Conservation (phyloP, 148 eudicot genomes). For the Silene uniflora region DNA sequence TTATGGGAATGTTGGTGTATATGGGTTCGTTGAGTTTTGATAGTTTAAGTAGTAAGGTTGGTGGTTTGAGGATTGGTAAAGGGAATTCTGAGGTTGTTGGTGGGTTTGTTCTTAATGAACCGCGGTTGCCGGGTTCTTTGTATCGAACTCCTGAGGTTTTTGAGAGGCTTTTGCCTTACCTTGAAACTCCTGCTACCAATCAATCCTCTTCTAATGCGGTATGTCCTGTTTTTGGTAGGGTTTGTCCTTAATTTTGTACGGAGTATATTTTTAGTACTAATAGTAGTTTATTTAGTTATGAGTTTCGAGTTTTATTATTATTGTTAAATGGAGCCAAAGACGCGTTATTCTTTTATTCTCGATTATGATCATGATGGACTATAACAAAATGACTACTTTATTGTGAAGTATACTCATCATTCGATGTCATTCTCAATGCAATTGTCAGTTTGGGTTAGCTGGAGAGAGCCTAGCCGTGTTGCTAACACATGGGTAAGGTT, state of each 20-base stretch:
- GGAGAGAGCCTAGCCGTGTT: not conserved
- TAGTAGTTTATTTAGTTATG: not conserved
- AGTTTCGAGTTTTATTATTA: too few species aligned
- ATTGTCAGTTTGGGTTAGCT: too few species aligned
- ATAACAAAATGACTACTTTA: too few species aligned
- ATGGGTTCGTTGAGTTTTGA: constrained; percentile 75
- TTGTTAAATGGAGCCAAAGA: too few species aligned
- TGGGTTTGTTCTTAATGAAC: constrained; percentile 40
- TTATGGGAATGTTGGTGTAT: constrained; percentile 80
- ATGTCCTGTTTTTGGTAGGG: constrained; percentile 11
- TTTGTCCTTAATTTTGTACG: not conserved
- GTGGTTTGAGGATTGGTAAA: not conserved
- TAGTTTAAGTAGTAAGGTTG: constrained; percentile 18
- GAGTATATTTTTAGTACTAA: not conserved
- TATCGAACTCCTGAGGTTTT: constrained; percentile 84
- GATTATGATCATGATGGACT: too few species aligned
- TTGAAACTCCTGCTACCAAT: constrained; percentile 54
- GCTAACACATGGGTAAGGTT: too few species aligned
- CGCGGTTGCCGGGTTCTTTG: constrained; percentile 53
- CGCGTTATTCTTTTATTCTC: too few species aligned
- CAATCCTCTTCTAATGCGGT: constrained; percentile 58
- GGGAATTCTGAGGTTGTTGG: constrained; percentile 16
- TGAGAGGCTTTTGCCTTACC: constrained; percentile 60
- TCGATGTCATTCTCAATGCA: too few species aligned
- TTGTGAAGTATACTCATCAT: too few species aligned